Base-by-base conservation (phyloP, 202 grass and related monocot genomes). In the Dendrocalamus latiflorus region DNA sequence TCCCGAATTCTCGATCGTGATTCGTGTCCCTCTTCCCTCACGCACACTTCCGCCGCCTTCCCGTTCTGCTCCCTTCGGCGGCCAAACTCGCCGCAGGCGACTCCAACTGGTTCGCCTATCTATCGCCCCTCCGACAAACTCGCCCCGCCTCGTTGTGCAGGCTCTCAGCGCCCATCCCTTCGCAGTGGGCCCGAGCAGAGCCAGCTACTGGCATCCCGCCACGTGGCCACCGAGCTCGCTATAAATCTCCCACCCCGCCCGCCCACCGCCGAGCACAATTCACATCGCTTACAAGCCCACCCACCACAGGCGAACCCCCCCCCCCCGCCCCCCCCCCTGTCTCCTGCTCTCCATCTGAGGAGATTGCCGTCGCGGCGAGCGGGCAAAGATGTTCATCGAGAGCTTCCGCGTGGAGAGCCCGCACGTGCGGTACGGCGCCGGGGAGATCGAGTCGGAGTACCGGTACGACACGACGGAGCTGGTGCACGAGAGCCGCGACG, bases 351-450 rank as follows among this genome's bases (percentile, higher is more conserved):
- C 2, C 25, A 70, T 44, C 15, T 17, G 14, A 68, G n/a, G 65
- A n/a, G 25, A 18, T 63, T n/a, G 20, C 5, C 65, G 20, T 24
- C 58, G 66, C 33, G 20, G 6, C 30, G 78, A 75, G 9, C 34
- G 37, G 8, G 22, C 22, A 21, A 26, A 74, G 78, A 94, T 98
- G 95, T 98, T 98, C 75, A 91, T 98, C 70, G 91, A 98, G 87
- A 98, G 87, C 71, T 98, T 98, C 84, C 92, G 92, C 73, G 93
- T 98, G 55, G 95, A 98, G 75, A 98, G 95, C 87, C 91, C 95
- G 21, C 44, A 93, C 81, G 93, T 98, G 17, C 74, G 81, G 85
- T 95, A 98, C 33, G 92, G 88, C 57, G 87, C 90, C 41, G 80
- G 70, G 44, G 86, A 90, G 88, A 95, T 98, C 89, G 89, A 98